These are phyloP conservation scores for Colletotrichum cereale DNA, from an alignment of 2,329 filamentous ascomycete genomes.

Conservation along the genomic window DNA sequence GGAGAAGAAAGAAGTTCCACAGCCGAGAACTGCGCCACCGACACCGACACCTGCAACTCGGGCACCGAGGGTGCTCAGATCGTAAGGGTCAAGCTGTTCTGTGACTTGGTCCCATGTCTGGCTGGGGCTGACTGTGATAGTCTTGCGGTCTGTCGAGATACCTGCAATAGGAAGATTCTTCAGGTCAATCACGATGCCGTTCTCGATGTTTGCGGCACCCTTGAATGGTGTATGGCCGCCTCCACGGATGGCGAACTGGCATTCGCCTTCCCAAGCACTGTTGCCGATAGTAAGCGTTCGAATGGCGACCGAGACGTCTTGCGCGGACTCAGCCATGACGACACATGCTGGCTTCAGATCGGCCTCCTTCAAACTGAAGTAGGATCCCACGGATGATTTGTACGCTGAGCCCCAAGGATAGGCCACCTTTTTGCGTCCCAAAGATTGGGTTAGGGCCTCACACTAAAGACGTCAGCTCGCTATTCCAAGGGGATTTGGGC, in stretches of 20 bases:
- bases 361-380: constrained; percentile 20
- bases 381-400: constrained; percentile 10
- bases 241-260: constrained; percentile 34
- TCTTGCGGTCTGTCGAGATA: constrained; percentile 47
- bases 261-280: background rate
- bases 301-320: constrained; percentile 32
- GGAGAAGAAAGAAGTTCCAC: constrained; percentile 32
- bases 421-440: background rate
- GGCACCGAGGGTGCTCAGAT: constrained; percentile 54
- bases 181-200: constrained; percentile 29
- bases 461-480: background rate
- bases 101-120: constrained; percentile 57
- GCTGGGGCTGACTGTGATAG: constrained; percentile 53
- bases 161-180: background rate
- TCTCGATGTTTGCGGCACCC: constrained; percentile 38
- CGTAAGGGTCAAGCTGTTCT: constrained; percentile 47
- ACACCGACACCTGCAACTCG: constrained; percentile 56
- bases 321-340: constrained; percentile 22
- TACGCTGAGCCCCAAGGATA: background rate
- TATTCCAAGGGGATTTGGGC: background rate
- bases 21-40: constrained; percentile 46
- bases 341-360: constrained; percentile 28
- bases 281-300: background rate
- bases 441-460: constrained; percentile 2
- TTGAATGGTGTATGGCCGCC: constrained; percentile 29